A percentile compares a stretch with the other conserved stretches of the same genome.
Evolutionary conservation across 177 flowering plant species (phyloP).

Genomic region (Telopea speciosissima): DNA sequence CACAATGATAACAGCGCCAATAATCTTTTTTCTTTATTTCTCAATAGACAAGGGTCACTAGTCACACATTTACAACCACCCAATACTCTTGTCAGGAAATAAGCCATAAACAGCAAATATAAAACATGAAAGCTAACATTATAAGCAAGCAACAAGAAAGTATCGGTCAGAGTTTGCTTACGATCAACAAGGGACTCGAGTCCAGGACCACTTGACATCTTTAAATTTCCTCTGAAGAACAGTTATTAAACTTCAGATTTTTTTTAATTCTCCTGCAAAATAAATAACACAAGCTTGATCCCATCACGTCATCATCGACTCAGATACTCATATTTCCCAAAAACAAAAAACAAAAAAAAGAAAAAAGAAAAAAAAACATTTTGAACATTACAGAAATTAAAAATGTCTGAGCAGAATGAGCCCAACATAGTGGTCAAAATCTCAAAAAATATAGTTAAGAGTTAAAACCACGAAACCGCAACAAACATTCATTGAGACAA

Average conservation of each 20-base stretch:
- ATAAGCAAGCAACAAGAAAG: too few relatives aligned
- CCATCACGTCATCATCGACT: neutral
- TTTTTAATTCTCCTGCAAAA: neutral
- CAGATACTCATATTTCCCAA: neutral
- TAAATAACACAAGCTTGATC: neutral
- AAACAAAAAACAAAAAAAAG: too few relatives aligned
- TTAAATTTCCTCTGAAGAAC: neutral
- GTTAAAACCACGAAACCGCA: neutral
- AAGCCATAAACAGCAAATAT: neutral
- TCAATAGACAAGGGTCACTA: too few relatives aligned
- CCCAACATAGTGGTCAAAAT: too few relatives aligned
- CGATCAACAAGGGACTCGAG: neutral
- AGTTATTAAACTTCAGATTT: neutral
- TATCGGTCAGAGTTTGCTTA: neutral
- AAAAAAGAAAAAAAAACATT: too few relatives aligned
- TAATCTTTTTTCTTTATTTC: neutral
- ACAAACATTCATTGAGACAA: too few relatives aligned
- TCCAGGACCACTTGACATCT: neutral
- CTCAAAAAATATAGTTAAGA: too few relatives aligned
- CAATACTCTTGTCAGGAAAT: neutral
- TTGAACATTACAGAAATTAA: too few relatives aligned
- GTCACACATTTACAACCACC: too few relatives aligned
- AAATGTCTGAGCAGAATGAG: neutral
- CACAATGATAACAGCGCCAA: neutral
- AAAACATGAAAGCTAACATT: neutral